Evolutionary conservation across 2,329 filamentous ascomycete species (phyloP).

Genomic region (Elsinoe australis): DNA sequence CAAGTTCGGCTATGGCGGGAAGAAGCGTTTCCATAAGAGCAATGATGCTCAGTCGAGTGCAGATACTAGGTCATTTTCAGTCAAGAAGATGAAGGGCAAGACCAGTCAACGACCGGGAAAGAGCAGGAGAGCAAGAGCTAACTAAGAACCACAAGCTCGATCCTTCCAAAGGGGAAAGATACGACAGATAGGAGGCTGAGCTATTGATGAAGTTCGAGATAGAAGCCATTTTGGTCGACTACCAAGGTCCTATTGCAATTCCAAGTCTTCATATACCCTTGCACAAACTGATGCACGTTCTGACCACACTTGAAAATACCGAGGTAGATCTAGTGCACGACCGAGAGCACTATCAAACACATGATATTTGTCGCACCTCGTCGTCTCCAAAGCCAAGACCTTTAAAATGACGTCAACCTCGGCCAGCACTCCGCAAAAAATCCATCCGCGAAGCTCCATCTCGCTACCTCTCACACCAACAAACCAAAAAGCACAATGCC

Average conservation of each 20-base stretch:
- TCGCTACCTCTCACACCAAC: background rate
- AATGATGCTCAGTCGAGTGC: constrained; percentile 76
- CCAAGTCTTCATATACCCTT: too few relatives aligned
- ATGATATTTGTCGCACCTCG: too few relatives aligned
- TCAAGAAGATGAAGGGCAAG: constrained; percentile 71
- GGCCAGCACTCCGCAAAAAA: background rate
- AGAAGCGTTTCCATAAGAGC: constrained; percentile 87
- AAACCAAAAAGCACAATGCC: background rate
- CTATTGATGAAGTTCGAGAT: too few relatives aligned
- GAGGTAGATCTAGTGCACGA: too few relatives aligned
- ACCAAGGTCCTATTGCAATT: too few relatives aligned
- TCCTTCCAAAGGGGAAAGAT: too few relatives aligned
- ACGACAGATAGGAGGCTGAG: too few relatives aligned
- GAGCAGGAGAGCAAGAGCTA: constrained; percentile 30
- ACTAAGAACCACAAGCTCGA: background rate
- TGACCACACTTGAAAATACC: too few relatives aligned
- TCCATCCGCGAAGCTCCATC: background rate
- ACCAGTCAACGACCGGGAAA: constrained; percentile 31
- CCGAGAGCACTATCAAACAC: too few relatives aligned
- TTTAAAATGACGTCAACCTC: constrained; percentile 9
- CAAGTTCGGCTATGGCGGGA: constrained; percentile 92
- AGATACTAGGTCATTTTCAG: constrained; percentile 73
- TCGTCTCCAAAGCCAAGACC: background rate
- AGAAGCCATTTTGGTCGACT: too few relatives aligned
- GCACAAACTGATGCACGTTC: too few relatives aligned